Percentiles rank a stretch among this genome's conserved stretches.
These are phyloP conservation scores for Suillus occidentalis DNA, from an alignment of 768 basidiomycete genomes.

Conservation along the genomic window DNA sequence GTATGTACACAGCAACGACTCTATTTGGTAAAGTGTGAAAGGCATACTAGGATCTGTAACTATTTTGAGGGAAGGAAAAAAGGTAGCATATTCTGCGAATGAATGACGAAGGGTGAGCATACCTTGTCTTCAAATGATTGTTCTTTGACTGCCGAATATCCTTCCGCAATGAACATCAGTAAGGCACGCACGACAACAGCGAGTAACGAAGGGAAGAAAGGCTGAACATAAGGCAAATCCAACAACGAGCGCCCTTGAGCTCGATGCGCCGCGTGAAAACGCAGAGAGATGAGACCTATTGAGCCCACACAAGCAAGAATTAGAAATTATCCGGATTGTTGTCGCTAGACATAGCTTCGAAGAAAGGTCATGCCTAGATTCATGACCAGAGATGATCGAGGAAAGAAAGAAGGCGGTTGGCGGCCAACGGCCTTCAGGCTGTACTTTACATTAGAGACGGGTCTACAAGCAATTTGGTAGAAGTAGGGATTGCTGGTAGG, in stretches of 20 bases:
- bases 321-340: too few relatives aligned
- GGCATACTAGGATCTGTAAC: too few relatives aligned
- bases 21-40: too few relatives aligned
- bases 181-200: conserved; percentile 49
- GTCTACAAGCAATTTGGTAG: neutral
- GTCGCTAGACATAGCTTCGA: too few relatives aligned
- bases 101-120: conserved; percentile 13
- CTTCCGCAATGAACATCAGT: conserved; percentile 56
- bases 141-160: conserved; percentile 47
- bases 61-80: too few relatives aligned
- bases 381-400: neutral
- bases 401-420: neutral
- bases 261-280: conserved; percentile 62
- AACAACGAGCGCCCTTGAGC: conserved; percentile 49
- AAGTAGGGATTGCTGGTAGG: neutral
- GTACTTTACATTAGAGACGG: neutral
- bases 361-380: neutral
- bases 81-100: too few relatives aligned
- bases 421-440: too few relatives aligned
- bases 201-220: conserved; percentile 54
- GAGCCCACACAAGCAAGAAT: conserved; percentile 46
- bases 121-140: conserved; percentile 47
- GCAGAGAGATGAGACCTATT: conserved; percentile 53
- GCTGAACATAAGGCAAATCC: conserved; percentile 63
- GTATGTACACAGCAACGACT: too few relatives aligned